These are phyloP conservation scores for Sarocladium strictum DNA, from an alignment of 2,329 filamentous ascomycete species.

Conservation along the genomic window DNA sequence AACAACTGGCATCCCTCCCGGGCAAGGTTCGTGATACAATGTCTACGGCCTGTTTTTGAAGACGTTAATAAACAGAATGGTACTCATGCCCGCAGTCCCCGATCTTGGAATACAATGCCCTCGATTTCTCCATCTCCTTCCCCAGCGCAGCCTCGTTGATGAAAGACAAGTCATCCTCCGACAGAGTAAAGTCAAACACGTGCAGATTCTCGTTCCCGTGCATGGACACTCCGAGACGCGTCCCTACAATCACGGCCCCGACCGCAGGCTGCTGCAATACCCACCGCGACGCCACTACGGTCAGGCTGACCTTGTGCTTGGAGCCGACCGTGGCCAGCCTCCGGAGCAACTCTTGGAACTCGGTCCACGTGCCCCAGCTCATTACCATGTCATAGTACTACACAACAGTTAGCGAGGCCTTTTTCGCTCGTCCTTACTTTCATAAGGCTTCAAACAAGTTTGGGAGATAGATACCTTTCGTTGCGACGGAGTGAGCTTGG, in stretches of 20 bases:
- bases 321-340: constrained; percentile 29
- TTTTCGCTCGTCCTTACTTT: neutral
- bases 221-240: constrained; percentile 23
- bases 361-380: constrained; percentile 41
- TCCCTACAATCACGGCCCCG: constrained; percentile 42
- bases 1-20: too few relatives aligned
- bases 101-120: constrained; percentile 25
- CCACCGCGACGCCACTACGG: constrained; percentile 41
- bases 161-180: constrained; percentile 12
- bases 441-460: too few relatives aligned
- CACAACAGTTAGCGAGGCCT: neutral
- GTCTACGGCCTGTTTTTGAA: too few relatives aligned
- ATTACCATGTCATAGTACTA: constrained; percentile 19
- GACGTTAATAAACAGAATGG: neutral
- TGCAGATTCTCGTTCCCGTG: constrained; percentile 18
- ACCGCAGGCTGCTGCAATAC: constrained; percentile 42
- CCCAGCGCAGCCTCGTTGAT: constrained; percentile 20
- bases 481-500: constrained; percentile 27
- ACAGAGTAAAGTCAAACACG: constrained; percentile 16
- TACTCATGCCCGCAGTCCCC: constrained; percentile 22
- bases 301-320: constrained; percentile 34
- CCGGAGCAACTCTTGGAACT: constrained; percentile 37
- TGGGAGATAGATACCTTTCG: constrained; percentile 13
- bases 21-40: too few relatives aligned
- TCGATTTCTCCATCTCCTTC: constrained; percentile 13